These are phyloP conservation scores for Botrytis porri DNA, from an alignment of 2,329 filamentous ascomycete species.

Conservation along the genomic window DNA sequence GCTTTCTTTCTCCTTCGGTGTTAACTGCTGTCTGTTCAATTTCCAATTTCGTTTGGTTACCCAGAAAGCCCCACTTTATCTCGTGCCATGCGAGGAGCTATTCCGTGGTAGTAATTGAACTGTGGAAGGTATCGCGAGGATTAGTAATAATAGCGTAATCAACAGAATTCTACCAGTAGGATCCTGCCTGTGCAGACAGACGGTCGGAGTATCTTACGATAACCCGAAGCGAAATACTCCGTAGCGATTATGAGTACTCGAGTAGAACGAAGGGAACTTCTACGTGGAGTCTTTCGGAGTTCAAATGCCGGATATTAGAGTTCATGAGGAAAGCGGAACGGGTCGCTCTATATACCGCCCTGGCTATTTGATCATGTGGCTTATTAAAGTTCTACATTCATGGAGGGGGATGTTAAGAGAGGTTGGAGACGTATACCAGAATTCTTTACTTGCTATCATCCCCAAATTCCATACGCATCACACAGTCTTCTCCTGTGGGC, in stretches of 20 bases:
- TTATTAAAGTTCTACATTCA: background rate
- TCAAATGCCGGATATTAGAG: background rate
- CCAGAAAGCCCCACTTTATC: background rate
- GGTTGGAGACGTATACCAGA: background rate
- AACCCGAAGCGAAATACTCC: background rate
- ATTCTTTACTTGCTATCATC: background rate
- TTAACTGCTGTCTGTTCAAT: background rate
- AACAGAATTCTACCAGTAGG: no score
- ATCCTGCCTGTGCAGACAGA: no score
- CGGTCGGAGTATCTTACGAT: background rate
- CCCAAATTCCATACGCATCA: background rate
- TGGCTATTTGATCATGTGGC: background rate
- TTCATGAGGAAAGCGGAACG: background rate
- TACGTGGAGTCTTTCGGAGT: background rate
- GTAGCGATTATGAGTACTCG: background rate
- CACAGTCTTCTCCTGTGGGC: background rate
- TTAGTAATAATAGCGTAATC: background rate
- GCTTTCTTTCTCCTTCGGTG: background rate
- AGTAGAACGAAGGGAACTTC: background rate
- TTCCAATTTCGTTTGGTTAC: background rate
- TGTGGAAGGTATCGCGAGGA: background rate
- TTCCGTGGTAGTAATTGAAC: background rate
- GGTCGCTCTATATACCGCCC: background rate
- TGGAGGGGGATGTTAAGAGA: background rate
- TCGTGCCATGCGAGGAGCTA: no score